phyloP scores from a whole-genome alignment of 345 rosid species.

The Salix suchowensis region DNA sequence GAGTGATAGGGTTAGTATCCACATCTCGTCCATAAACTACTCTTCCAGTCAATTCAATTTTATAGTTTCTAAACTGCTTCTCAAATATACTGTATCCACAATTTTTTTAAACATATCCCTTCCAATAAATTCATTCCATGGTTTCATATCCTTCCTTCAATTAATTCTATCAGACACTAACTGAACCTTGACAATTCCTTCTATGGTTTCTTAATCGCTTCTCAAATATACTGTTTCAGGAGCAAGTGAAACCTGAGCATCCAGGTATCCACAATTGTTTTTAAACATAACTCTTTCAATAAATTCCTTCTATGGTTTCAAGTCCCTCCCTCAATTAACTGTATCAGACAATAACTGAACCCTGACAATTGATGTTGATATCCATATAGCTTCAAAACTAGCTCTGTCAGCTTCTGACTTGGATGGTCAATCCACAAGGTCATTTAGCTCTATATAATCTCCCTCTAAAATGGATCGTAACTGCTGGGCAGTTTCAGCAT shows the following conservation, averaged over 20 bases:
- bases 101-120: neutral
- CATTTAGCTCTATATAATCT: constrained; percentile 45
- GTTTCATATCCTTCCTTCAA: neutral
- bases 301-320: neutral
- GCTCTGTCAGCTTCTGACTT: neutral
- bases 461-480: constrained; percentile 27
- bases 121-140: neutral
- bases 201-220: neutral
- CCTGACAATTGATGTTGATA: neutral
- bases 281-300: neutral
- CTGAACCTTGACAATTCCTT: neutral
- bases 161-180: neutral
- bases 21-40: neutral
- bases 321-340: neutral
- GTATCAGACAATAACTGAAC: neutral
- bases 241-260: neutral
- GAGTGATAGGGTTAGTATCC: neutral
- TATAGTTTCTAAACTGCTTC: neutral
- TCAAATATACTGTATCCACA: neutral
- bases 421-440: constrained; percentile 28
- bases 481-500: constrained; percentile 8
- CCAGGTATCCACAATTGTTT: neutral
- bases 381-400: constrained; percentile 6
- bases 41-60: neutral
- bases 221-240: neutral